Evolutionary conservation across 2,329 filamentous ascomycete genomes (phyloP).

Genomic region (Epichloe gansuensis): DNA sequence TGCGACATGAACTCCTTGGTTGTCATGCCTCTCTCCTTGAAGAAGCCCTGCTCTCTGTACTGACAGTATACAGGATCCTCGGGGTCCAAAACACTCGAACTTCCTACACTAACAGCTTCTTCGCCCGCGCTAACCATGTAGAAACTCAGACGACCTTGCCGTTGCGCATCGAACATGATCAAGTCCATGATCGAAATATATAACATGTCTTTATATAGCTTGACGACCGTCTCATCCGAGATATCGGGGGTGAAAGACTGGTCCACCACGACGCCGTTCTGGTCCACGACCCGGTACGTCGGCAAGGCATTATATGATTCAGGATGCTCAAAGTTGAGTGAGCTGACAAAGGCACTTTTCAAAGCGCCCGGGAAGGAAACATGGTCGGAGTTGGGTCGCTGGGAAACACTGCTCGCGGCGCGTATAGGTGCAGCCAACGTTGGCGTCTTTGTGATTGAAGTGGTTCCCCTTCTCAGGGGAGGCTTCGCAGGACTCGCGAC

Average conservation of each 20-base stretch:
- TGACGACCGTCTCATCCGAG: conserved; percentile 46
- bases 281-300: conserved; percentile 85
- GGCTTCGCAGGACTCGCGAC: conserved; percentile 19
- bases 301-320: conserved; percentile 63
- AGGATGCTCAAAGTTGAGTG: conserved; percentile 66
- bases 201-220: conserved; percentile 55
- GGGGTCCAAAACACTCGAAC: conserved; percentile 69
- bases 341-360: conserved; percentile 81
- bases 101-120: conserved; percentile 86
- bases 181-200: conserved; percentile 78
- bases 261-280: conserved; percentile 76
- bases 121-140: conserved; percentile 96
- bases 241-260: conserved; percentile 57
- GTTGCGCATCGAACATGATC: conserved; percentile 95
- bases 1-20: conserved; percentile 91
- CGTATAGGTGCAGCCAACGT: conserved; percentile 18
- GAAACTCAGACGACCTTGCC: conserved; percentile 87
- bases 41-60: conserved; percentile 87
- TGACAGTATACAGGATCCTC: conserved; percentile 88
- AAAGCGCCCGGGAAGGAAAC: conserved; percentile 86
- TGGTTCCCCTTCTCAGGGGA: conserved; percentile 16
- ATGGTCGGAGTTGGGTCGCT: conserved; percentile 41
- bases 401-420: conserved; percentile 38
- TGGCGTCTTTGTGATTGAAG: conserved; percentile 11
- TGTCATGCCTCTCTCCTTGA: conserved; percentile 78